These are phyloP conservation scores for Podila minutissima DNA, from an alignment of 192 early-diverging fungal genomes.

Conservation along the genomic window DNA sequence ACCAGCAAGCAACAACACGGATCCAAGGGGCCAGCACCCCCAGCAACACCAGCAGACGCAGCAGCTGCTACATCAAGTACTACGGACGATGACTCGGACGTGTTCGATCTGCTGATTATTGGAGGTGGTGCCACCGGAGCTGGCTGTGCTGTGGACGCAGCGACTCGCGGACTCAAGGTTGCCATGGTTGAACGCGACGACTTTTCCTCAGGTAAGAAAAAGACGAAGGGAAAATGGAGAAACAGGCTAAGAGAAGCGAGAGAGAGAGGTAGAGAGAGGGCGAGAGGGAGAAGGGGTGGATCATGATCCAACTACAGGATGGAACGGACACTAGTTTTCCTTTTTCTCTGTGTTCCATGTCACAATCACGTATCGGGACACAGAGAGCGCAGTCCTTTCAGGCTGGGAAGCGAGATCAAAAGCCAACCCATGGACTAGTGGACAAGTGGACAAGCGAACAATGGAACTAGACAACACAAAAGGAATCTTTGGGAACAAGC, in stretches of 20 bases:
- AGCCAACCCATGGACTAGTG: no score
- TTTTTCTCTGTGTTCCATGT: not conserved
- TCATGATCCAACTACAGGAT: no score
- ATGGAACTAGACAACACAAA: no score
- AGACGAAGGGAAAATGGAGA: not conserved
- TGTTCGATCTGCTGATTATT: conserved; percentile 90
- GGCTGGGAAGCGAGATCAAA: no score
- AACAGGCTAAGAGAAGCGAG: not conserved
- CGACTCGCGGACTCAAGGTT: conserved; percentile 90
- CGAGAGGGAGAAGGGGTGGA: not conserved
- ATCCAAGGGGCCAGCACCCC: not conserved
- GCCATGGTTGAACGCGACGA: conserved; percentile 97
- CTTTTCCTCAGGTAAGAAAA: conserved; percentile 78
- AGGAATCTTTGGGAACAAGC: no score
- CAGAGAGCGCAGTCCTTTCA: no score
- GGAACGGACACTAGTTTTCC: no score
- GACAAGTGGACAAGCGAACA: no score
- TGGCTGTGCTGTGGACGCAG: conserved; percentile 93
- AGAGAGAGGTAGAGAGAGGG: not conserved
- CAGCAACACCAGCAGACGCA: conserved; percentile 4
- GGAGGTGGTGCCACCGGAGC: conserved; percentile 97
- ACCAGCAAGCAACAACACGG: conserved; percentile 29
- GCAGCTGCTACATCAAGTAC: not conserved
- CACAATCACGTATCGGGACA: not conserved
- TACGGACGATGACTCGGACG: conserved; percentile 31